Conservation (phyloP, 352 stramenopile genomes). For the Globisporangium radiosum region DNA sequence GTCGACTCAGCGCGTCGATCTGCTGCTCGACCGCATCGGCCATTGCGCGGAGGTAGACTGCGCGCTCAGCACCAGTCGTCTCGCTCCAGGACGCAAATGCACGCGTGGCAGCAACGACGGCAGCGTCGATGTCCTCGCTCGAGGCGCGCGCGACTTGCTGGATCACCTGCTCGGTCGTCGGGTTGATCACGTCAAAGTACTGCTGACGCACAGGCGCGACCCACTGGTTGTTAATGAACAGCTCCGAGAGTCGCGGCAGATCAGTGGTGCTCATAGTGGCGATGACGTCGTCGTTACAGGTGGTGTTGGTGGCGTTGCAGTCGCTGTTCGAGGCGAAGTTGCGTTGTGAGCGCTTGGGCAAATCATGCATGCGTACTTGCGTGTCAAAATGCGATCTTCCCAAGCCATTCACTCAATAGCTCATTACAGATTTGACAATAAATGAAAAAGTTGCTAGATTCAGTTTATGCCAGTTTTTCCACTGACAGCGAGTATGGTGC, state of each 20-base stretch:
- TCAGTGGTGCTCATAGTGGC: not conserved
- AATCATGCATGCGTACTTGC: no score
- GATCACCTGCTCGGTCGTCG: slow-evolving; percentile 41
- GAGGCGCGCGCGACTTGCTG: slow-evolving; percentile 41
- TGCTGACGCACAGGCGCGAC: slow-evolving; percentile 29
- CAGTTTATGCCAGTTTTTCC: not conserved
- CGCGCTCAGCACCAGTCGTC: slow-evolving; percentile 41
- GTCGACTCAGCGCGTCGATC: slow-evolving; percentile 28
- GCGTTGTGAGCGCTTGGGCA: no score
- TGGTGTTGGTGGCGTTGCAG: not conserved
- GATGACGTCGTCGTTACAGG: not conserved
- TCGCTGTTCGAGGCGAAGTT: not conserved
- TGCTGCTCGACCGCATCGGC: slow-evolving; percentile 29
- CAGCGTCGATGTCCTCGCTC: slow-evolving; percentile 35
- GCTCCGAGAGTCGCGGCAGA: slow-evolving; percentile 37
- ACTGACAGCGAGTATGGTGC: not conserved
- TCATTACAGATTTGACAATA: no score
- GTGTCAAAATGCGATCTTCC: not conserved
- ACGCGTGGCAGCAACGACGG: slow-evolving; percentile 35
- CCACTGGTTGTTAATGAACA: slow-evolving; percentile 60
- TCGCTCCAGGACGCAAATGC: slow-evolving; percentile 40
- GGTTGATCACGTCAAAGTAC: slow-evolving; percentile 59
- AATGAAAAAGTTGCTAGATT: not conserved
- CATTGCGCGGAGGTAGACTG: slow-evolving; percentile 45
- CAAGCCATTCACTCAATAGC: not conserved